phyloP scores from a whole-genome alignment of 257 asterid species.

The Penstemon barbatus region DNA sequence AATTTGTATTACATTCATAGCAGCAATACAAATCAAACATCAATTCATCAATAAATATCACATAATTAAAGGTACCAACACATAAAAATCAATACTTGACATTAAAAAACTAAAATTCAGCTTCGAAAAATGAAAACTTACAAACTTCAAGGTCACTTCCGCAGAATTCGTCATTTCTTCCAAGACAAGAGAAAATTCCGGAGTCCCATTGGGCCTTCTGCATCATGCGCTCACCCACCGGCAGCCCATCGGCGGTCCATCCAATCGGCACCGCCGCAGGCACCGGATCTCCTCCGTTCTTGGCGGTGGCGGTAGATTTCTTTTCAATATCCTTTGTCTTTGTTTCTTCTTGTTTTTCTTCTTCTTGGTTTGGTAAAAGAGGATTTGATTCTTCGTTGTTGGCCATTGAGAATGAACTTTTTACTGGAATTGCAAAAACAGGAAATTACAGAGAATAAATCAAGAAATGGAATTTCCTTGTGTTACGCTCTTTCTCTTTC shows the following conservation, averaged over 20 bases:
- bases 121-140: conserved; percentile 30
- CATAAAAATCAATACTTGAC: conserved; percentile 25
- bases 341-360: conserved; percentile 26
- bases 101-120: neutral
- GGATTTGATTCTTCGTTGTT: conserved; percentile 65
- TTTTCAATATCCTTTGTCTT: conserved; percentile 27
- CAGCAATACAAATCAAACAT: conserved; percentile 4
- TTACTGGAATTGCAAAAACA: neutral
- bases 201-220: conserved; percentile 53
- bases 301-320: conserved; percentile 34
- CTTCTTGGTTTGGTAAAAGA: conserved; percentile 51
- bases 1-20: neutral
- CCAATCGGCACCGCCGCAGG: conserved; percentile 46
- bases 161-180: conserved; percentile 54
- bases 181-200: conserved; percentile 55
- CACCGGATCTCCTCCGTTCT: conserved; percentile 31
- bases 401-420: conserved; percentile 34
- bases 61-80: conserved; percentile 16
- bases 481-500: neutral
- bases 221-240: conserved; percentile 48
- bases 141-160: conserved; percentile 74
- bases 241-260: conserved; percentile 81
- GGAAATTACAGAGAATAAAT: conserved; percentile 16
- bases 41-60: neutral
- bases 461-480: conserved; percentile 13